Percentiles rank a stretch among this genome's conserved stretches.
These are phyloP conservation scores for Venturia carpophila DNA, from an alignment of 2,329 filamentous ascomycete species.

Conservation along the genomic window DNA sequence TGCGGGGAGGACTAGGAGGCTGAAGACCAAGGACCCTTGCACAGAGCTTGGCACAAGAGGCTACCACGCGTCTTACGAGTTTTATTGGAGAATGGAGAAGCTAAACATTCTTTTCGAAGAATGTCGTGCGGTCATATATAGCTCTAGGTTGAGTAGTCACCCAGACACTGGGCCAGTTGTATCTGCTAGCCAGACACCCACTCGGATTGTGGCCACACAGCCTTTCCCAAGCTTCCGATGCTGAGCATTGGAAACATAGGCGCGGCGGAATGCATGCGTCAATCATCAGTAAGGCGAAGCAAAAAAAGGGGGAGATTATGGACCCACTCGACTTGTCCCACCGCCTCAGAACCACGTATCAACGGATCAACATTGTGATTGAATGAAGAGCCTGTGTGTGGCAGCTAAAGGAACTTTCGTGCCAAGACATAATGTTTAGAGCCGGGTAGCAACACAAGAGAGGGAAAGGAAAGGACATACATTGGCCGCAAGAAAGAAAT, in stretches of 20 bases:
- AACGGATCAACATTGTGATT: too few relatives aligned
- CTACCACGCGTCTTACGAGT: neutral
- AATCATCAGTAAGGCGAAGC: too few relatives aligned
- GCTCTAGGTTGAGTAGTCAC: neutral
- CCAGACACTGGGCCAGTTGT: neutral
- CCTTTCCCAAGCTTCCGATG: neutral
- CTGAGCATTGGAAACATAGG: too few relatives aligned
- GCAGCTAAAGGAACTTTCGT: too few relatives aligned
- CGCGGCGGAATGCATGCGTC: too few relatives aligned
- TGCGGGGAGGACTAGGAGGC: neutral
- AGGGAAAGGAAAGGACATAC: neutral
- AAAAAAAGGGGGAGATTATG: too few relatives aligned
- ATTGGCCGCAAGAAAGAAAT: neutral
- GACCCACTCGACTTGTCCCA: too few relatives aligned
- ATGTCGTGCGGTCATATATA: neutral
- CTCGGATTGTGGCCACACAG: neutral
- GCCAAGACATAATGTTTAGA: too few relatives aligned
- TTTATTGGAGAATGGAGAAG: neutral
- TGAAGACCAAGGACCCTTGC: neutral
- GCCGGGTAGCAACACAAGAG: too few relatives aligned
- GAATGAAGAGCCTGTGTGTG: too few relatives aligned
- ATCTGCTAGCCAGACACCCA: neutral
- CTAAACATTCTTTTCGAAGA: neutral
- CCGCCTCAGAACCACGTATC: too few relatives aligned
- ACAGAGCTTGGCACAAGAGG: neutral